phyloP scores from a whole-genome alignment of 2,329 filamentous ascomycete genomes.

The Seiridium unicorne region DNA sequence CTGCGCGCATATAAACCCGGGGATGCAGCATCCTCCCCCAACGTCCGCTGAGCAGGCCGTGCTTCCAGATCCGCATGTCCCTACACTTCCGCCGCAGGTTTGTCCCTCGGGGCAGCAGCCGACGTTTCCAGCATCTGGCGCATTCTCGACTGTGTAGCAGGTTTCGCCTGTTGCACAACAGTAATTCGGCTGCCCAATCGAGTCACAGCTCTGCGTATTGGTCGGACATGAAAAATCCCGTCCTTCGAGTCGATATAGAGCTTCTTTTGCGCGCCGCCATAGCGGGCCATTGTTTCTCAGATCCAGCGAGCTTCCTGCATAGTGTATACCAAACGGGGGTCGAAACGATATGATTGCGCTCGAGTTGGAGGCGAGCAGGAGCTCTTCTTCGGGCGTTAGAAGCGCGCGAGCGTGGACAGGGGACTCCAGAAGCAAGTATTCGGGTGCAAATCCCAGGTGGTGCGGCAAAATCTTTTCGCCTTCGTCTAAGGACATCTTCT shows the following conservation, averaged over 20 bases:
- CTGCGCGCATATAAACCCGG: conserved; percentile 67
- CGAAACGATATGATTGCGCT: conserved; percentile 37
- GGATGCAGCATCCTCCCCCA: conserved; percentile 75
- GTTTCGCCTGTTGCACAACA: conserved; percentile 68
- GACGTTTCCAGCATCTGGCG: conserved; percentile 59
- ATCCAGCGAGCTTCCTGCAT: conserved; percentile 15
- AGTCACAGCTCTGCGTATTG: conserved; percentile 63
- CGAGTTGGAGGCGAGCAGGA: conserved; percentile 26
- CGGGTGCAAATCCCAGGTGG: conserved; percentile 53
- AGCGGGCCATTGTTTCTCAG: conserved; percentile 23
- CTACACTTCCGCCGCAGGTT: conserved; percentile 62
- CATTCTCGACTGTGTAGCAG: conserved; percentile 64
- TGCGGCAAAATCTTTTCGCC: conserved; percentile 73
- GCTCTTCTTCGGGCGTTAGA: conserved; percentile 24
- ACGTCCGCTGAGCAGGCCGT: conserved; percentile 62
- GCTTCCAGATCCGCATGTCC: conserved; percentile 59
- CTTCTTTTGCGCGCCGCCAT: conserved; percentile 44
- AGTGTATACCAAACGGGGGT: conserved; percentile 52
- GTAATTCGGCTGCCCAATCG: conserved; percentile 65
- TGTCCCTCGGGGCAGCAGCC: conserved; percentile 72
- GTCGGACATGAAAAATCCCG: conserved; percentile 65
- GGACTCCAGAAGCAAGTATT: conserved; percentile 24
- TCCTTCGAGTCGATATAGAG: conserved; percentile 46
- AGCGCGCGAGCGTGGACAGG: conserved; percentile 26
- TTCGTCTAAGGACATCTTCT: conserved; percentile 69